phyloP scores from a whole-genome alignment of 2,329 filamentous ascomycete genomes.

The Conoideocrella luteorostrata region DNA sequence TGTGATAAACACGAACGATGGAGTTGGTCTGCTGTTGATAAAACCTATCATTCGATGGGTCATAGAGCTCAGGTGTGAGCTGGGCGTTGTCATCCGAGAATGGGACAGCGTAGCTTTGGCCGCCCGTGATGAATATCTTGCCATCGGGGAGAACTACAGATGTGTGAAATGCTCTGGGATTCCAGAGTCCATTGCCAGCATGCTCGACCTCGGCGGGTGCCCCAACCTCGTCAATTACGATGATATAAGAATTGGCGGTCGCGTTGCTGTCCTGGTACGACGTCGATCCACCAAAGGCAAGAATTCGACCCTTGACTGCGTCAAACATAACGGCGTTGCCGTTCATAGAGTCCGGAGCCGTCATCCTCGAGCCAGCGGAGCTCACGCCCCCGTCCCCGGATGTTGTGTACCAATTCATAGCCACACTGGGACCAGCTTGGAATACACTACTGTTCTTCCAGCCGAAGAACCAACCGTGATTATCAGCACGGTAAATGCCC shows the following conservation, averaged over 20 bases:
- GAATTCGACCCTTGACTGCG: constrained; percentile 49
- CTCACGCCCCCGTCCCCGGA: constrained; percentile 32
- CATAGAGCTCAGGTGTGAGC: constrained; percentile 39
- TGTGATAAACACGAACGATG: constrained; percentile 44
- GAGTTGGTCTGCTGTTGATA: constrained; percentile 28
- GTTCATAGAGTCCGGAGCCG: constrained; percentile 42
- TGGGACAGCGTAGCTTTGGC: constrained; percentile 33
- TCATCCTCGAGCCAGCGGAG: constrained; percentile 29
- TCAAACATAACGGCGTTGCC: constrained; percentile 54
- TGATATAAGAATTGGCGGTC: constrained; percentile 38
- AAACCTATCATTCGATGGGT: constrained; percentile 35
- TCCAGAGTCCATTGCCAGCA: constrained; percentile 24
- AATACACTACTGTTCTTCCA: constrained; percentile 20
- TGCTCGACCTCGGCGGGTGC: constrained; percentile 11
- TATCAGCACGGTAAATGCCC: constrained; percentile 39
- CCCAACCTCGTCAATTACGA: constrained; percentile 5
- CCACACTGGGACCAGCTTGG: constrained; percentile 12
- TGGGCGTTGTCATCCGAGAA: constrained; percentile 38
- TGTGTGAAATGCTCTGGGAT: constrained; percentile 37
- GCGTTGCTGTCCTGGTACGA: constrained; percentile 38
- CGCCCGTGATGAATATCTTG: constrained; percentile 40
- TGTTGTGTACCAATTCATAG: constrained; percentile 50
- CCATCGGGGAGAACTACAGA: constrained; percentile 43
- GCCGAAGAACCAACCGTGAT: constrained; percentile 10
- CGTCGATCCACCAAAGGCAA: constrained; percentile 43